Base-by-base conservation (phyloP, 495 filamentous ascomycete genomes). In the Tuber magnatum region DNA sequence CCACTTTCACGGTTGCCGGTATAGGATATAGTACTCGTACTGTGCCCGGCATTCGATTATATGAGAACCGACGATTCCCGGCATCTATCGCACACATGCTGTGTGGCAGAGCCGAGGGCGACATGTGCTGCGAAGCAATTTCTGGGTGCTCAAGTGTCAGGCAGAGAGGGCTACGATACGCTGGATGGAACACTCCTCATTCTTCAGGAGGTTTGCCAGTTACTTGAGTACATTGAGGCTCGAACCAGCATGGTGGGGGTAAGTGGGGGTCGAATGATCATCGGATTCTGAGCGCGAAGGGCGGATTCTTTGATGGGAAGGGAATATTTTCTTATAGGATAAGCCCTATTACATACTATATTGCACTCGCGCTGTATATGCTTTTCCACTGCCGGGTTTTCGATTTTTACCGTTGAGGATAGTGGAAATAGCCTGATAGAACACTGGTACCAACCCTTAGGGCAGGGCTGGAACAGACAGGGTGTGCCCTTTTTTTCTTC, bases 81-180 rank as follows among this genome's bases (percentile, higher is more conserved):
- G 56, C 56, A 65, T 65, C 32, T 35, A 65, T 65, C 28, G 56
- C 56, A 61, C 56, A 65, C 56, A 65, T 65, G n/a, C 56, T 65
- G n/a, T n/a, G n/a, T 28, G 51, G n/a, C n/a, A 32, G 51, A 61
- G n/a, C 0, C 9, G n/a, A 61, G 51, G 56, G 56, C 56, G 12
- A 6, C 56, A 16, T 6, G 56, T 28, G 56, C 28, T 65, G 56
- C 28, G 56, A 65, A 35, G 56, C 56, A 35, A 32, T 35, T 35
- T 9, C 14, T 65, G 32, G 12, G 14, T 18, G 56, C 32, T 35
- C 12, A 35, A 20, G 32, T 65, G 56, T 35, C 56, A 65, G 28
- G 56, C 28, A 16, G 28, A 16, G 28, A 65, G 28, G 56, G 16
- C 56, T 65, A 28, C 56, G 56, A 65, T 3, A 65, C 28, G 35